Conservation (phyloP, 345 rosid genomes). For the Bruguiera gymnorhiza region DNA sequence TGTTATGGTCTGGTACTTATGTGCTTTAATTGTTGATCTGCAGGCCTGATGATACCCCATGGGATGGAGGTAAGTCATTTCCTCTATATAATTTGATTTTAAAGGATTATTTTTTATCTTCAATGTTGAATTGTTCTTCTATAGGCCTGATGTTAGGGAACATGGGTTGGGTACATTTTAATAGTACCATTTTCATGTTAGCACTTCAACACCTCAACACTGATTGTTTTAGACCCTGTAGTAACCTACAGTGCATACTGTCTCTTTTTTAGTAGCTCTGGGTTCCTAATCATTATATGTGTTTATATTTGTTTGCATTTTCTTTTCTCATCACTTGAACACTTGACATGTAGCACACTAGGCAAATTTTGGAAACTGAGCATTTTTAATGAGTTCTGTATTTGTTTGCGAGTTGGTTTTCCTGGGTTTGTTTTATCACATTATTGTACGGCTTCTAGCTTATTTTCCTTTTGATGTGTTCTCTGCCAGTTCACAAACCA, state of each 20-base stretch:
- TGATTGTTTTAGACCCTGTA: too few relatives aligned
- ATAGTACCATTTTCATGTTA: too few relatives aligned
- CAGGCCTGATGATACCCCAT: constrained; percentile 78
- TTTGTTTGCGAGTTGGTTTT: too few relatives aligned
- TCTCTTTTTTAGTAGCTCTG: neutral
- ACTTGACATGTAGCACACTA: neutral
- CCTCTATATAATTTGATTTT: neutral
- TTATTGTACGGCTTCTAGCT: too few relatives aligned
- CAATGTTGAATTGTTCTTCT: neutral
- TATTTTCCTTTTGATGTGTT: too few relatives aligned
- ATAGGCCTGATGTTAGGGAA: neutral
- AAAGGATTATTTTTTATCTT: neutral
- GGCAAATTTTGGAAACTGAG: neutral
- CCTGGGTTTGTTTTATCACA: too few relatives aligned
- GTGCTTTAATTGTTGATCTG: constrained; percentile 18
- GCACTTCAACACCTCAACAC: too few relatives aligned
- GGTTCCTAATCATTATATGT: neutral
- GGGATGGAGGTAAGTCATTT: constrained; percentile 74
- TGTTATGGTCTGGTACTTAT: neutral
- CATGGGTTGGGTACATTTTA: neutral
- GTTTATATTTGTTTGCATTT: neutral
- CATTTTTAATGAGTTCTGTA: neutral
- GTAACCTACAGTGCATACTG: too few relatives aligned
- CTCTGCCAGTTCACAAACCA: too few relatives aligned
- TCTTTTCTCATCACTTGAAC: neutral